Percentiles rank a stretch among this genome's conserved stretches.
Conservation (phyloP, 208 protist genomes). For the Novymonas esmeraldas region DNA sequence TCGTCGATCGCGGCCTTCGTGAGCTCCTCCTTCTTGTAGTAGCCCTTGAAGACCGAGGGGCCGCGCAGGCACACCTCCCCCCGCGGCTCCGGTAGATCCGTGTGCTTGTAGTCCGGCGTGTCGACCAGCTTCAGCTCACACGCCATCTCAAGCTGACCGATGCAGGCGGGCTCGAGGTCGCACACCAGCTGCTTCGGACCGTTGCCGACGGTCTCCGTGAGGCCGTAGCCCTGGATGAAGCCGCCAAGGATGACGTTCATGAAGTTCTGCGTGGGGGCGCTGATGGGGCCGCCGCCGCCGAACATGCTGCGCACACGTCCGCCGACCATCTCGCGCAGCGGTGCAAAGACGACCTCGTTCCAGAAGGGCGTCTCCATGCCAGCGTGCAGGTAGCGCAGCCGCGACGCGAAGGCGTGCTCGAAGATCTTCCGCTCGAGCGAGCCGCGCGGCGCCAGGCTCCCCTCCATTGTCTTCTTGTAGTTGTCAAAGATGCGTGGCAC, state of each 20-base stretch:
- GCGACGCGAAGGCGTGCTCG: constrained; percentile 59
- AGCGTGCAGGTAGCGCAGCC: constrained; percentile 47
- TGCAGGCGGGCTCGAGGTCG: constrained; percentile 51
- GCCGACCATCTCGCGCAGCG: constrained; percentile 65
- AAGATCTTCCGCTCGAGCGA: constrained; percentile 79
- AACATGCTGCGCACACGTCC: constrained; percentile 67
- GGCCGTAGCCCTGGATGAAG: constrained; percentile 86
- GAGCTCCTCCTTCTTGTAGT: constrained; percentile 90
- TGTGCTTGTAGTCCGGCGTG: constrained; percentile 82
- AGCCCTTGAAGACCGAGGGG: constrained; percentile 86
- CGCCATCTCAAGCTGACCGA: constrained; percentile 60
- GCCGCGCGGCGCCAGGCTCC: constrained; percentile 54
- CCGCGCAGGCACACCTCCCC: too few species aligned
- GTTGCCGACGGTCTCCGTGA: constrained; percentile 90
- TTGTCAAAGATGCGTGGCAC: constrained; percentile 91
- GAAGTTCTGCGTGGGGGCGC: constrained; percentile 74
- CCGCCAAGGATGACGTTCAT: constrained; percentile 76
- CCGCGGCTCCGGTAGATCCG: constrained; percentile 56
- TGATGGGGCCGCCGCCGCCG: constrained; percentile 79
- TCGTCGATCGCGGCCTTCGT: constrained; percentile 81
- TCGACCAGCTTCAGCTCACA: constrained; percentile 92
- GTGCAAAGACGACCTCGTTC: constrained; percentile 82
- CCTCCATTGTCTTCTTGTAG: constrained; percentile 86
- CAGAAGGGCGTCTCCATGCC: constrained; percentile 81
- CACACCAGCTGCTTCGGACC: constrained; percentile 59